These are phyloP conservation scores for Paspalum notatum DNA, from an alignment of 176 grass and related monocot genomes.

Conservation along the genomic window DNA sequence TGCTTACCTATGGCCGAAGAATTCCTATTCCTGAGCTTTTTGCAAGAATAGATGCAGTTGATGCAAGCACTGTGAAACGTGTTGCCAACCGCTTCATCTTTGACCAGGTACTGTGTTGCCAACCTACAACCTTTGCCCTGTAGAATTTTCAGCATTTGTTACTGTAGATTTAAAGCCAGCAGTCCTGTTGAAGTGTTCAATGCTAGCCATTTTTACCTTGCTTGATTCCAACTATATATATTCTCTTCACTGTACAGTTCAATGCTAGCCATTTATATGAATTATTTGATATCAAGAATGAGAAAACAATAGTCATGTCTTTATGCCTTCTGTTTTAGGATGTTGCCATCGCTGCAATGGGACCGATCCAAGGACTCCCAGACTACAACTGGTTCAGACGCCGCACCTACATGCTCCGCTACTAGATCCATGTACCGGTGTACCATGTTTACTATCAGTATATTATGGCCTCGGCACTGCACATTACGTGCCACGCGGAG, in stretches of 20 bases:
- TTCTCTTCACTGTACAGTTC: neutral
- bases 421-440: constrained; percentile 56
- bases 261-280: neutral
- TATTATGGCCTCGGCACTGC: constrained; percentile 48
- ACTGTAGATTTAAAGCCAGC: neutral
- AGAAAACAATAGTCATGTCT: neutral
- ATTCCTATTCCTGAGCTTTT: constrained; percentile 87
- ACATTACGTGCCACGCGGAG: constrained; percentile 40
- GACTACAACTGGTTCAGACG: constrained; percentile 99
- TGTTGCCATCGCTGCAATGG: constrained; percentile 90
- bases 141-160: constrained; percentile 12
- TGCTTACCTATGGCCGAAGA: constrained; percentile 93
- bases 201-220: neutral
- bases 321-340: constrained; percentile 53
- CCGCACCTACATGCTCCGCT: constrained; percentile 93
- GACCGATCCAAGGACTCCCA: constrained; percentile 83
- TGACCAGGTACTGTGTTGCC: constrained; percentile 73
- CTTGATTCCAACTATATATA: neutral
- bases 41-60: constrained; percentile 98
- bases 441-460: constrained; percentile 58
- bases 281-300: constrained; percentile 7
- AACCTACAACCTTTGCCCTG: neutral
- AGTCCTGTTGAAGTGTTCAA: neutral
- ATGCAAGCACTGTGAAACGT: constrained; percentile 87
- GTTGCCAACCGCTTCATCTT: constrained; percentile 99